These are phyloP conservation scores for Scleroderma bovista DNA, from an alignment of 768 basidiomycete genomes.

Conservation along the genomic window DNA sequence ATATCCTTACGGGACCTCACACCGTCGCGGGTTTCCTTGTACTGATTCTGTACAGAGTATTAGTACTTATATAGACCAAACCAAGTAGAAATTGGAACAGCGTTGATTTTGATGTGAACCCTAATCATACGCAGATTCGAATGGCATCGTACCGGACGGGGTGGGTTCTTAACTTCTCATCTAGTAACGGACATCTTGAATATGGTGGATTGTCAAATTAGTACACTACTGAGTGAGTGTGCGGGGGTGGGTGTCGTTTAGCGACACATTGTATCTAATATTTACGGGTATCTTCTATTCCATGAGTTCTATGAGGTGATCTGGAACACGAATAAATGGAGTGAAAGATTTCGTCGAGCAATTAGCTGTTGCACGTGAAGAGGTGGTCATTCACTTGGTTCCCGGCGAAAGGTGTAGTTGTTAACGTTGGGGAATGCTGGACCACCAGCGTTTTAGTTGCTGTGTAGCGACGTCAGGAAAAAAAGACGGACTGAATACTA, in stretches of 20 bases:
- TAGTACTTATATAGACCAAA: no score
- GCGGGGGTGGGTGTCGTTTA: not conserved
- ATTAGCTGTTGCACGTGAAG: not conserved
- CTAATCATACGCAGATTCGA: no score
- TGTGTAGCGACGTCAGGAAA: slow-evolving; percentile 22
- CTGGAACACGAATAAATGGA: not conserved
- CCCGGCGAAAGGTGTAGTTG: no score
- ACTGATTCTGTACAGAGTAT: no score
- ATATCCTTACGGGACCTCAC: no score
- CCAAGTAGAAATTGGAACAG: no score
- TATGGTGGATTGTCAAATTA: not conserved
- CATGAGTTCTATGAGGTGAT: not conserved
- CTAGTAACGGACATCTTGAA: no score
- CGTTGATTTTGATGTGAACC: no score
- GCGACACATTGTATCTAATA: not conserved
- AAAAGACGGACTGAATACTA: not conserved
- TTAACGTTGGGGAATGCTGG: slow-evolving; percentile 1
- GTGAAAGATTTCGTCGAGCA: not conserved
- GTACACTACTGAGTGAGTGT: not conserved
- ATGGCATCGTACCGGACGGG: no score
- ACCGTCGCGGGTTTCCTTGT: no score
- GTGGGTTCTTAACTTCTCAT: no score
- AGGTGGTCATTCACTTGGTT: not conserved
- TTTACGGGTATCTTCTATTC: not conserved
- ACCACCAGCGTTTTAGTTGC: slow-evolving; percentile 72